These are phyloP conservation scores for Metahyphopichia silvanorum DNA, from an alignment of 805 yeast species.

Conservation along the genomic window DNA sequence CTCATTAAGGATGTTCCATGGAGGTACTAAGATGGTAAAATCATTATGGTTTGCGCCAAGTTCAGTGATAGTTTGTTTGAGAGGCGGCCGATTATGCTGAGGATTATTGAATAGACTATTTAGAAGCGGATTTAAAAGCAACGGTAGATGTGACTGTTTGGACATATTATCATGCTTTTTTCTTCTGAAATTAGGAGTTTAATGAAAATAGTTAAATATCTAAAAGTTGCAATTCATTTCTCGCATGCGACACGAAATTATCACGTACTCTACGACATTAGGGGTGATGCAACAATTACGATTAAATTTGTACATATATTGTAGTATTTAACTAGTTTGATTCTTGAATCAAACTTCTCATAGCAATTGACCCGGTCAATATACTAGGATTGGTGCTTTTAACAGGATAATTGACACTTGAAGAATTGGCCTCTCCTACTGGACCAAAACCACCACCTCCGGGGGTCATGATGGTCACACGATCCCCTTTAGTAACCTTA, in stretches of 20 bases:
- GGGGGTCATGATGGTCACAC: slow-evolving; percentile 37
- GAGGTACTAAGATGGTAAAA: slow-evolving; percentile 66
- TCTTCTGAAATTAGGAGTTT: neutral
- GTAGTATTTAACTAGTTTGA: slow-evolving; percentile 22
- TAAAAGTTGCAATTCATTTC: no score
- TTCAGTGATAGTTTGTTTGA: slow-evolving; percentile 43
- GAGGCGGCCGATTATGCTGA: slow-evolving; percentile 35
- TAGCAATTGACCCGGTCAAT: slow-evolving; percentile 36
- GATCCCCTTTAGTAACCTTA: slow-evolving; percentile 35
- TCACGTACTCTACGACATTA: no score
- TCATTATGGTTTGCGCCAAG: slow-evolving; percentile 44
- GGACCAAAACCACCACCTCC: slow-evolving; percentile 46
- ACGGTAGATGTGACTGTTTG: slow-evolving; percentile 47
- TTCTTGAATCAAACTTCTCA: slow-evolving; percentile 31
- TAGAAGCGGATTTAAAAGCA: slow-evolving; percentile 58
- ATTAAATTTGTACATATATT: neutral
- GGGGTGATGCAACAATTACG: no score
- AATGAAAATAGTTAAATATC: neutral
- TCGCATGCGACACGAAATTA: no score
- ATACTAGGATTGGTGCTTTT: slow-evolving; percentile 18
- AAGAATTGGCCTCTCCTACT: neutral
- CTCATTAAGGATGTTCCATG: slow-evolving; percentile 41
- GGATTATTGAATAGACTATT: slow-evolving; percentile 69
- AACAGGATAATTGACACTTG: slow-evolving; percentile 18
- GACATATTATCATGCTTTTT: neutral